These are phyloP conservation scores for Cyphellophora europaea DNA, from an alignment of 2,329 filamentous ascomycete genomes.

Conservation along the genomic window DNA sequence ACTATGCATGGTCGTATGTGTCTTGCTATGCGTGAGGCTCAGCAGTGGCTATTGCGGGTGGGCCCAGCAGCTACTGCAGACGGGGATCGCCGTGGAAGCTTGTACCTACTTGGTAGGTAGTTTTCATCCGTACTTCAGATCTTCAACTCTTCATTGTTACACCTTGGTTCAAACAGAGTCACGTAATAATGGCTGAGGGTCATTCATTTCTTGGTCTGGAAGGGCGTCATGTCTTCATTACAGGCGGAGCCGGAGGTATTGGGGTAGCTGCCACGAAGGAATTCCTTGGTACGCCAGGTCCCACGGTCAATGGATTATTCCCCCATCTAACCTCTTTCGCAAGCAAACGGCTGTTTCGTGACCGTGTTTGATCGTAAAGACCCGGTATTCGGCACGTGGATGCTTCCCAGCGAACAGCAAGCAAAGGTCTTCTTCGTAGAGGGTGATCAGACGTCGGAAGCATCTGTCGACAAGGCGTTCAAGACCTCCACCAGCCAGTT, in stretches of 20 bases:
- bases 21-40: no score
- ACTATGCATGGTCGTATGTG: no score
- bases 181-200: no score
- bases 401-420: constrained; percentile 21
- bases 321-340: constrained; percentile 4
- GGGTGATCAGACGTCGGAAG: constrained; percentile 41
- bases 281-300: constrained; percentile 37
- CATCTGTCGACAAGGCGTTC: constrained; percentile 31
- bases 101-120: no score
- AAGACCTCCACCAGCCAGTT: constrained; percentile 25
- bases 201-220: constrained; percentile 41
- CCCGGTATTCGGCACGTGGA: constrained; percentile 22
- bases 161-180: no score
- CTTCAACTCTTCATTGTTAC: no score
- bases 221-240: constrained; percentile 44
- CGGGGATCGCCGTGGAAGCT: no score
- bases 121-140: no score
- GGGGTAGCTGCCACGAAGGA: constrained; percentile 41
- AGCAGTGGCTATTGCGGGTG: no score
- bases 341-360: constrained; percentile 45
- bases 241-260: constrained; percentile 44
- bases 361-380: constrained; percentile 43
- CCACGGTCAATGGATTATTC: constrained; percentile 2
- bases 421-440: constrained; percentile 30
- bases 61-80: no score